A percentile compares a stretch with the other conserved stretches of the same genome.
phyloP scores from a whole-genome alignment of 768 basidiomycete species.

The Russula foetens region DNA sequence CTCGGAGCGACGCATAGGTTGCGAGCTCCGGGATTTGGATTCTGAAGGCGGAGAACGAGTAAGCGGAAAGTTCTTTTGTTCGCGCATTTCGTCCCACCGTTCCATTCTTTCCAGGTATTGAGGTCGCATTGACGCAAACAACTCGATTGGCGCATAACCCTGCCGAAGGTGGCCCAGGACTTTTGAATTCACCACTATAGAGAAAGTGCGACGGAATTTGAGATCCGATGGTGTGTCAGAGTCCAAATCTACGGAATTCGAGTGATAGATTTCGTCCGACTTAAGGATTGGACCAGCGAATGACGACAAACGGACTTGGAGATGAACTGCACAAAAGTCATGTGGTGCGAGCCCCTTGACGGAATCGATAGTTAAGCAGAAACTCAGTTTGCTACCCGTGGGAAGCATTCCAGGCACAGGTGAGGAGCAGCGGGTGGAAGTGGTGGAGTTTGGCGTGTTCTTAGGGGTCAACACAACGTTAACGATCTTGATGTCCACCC shows the following conservation, averaged over 20 bases:
- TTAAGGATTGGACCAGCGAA: slow-evolving; percentile 64
- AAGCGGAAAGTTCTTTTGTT: slow-evolving; percentile 46
- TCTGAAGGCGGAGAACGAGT: slow-evolving; percentile 21
- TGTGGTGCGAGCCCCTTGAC: slow-evolving; percentile 86
- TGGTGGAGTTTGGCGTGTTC: slow-evolving; percentile 50
- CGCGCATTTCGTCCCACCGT: slow-evolving; percentile 90
- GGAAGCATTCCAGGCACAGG: slow-evolving; percentile 61
- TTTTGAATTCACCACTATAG: slow-evolving; percentile 65
- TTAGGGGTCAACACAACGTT: slow-evolving; percentile 57
- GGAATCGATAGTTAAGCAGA: slow-evolving; percentile 78
- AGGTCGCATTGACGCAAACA: slow-evolving; percentile 76
- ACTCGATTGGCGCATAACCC: slow-evolving; percentile 81
- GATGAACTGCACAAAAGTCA: slow-evolving; percentile 79
- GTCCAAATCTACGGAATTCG: slow-evolving; percentile 67
- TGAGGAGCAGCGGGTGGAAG: slow-evolving; percentile 68
- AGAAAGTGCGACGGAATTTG: slow-evolving; percentile 77
- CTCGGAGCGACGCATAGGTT: slow-evolving; percentile 88
- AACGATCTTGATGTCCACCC: slow-evolving; percentile 74
- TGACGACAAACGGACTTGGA: slow-evolving; percentile 83
- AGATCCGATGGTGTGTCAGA: slow-evolving; percentile 64
- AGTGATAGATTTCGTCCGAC: slow-evolving; percentile 79
- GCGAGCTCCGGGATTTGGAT: slow-evolving; percentile 38
- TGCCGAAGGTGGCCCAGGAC: slow-evolving; percentile 63
- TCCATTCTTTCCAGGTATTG: slow-evolving; percentile 86
- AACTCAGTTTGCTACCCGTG: slow-evolving; percentile 72